Evolutionary conservation across 192 early-diverging fungal genomes (phyloP), one percentile per base, ranked within the genome.

Genomic region (Umbelopsis ramanniana): DNA sequence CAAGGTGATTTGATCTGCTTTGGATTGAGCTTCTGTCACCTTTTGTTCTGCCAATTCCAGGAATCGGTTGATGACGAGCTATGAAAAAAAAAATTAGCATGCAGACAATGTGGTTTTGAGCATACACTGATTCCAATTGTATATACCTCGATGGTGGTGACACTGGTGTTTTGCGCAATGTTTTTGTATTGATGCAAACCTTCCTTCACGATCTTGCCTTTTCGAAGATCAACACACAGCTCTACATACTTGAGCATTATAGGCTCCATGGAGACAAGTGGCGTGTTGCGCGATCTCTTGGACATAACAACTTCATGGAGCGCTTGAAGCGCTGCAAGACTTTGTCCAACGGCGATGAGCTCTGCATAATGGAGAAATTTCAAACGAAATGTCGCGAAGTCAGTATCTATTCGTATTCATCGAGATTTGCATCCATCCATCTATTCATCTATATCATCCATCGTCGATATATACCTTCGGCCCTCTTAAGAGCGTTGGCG

Each of bases 171-270:
- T 86, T 99, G 96, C 50, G 95, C 92, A 81, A 97, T 96, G 86
- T 98, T 97, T 84, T 97, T 98, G 87, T 96, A 98, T 85, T 98
- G 95, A 73, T 93, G 93, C 76, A 99, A 87, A 63, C 91, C 96
- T 83, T 99, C 97, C 83, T 96, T 96, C 47, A 94, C 93, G 55
- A 91, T 84, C 87, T 96, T 96, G 66, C 95, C 94, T 77, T 93
- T 91, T 53, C 94, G 87, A 38, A 95, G 86, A 74, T 91, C 82
- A 15, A 98, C 95, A 76, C 90, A 90, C 57, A 98, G 88, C 78
- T 96, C 93, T 48, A 98, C 88, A 79, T 96, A 97, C 80, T 93
- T 92, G 76, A 94, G 86, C 84, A 98, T 88, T 71, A 97, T 96
- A 71, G 96, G 96, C 84, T 99, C 96, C 69, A 97, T 87, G 29